Conservation (phyloP, 495 filamentous ascomycete species). For the Baudoinia panamericana region DNA sequence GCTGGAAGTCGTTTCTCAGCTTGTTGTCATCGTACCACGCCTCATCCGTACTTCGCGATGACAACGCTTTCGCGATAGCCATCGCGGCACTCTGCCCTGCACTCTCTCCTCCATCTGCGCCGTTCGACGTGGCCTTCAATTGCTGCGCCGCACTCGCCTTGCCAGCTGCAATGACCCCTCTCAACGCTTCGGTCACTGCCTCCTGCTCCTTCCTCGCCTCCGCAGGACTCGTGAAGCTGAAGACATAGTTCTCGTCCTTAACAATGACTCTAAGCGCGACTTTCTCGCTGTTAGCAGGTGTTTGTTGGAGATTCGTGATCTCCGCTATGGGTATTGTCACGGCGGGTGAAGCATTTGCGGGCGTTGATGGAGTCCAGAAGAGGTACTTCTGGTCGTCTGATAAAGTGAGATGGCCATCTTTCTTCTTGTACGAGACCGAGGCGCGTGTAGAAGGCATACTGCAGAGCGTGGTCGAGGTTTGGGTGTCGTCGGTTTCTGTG, state of each 20-base stretch:
- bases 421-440: conserved; percentile 82
- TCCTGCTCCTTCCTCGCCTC: conserved; percentile 72
- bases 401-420: conserved; percentile 72
- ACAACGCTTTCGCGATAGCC: conserved; percentile 45
- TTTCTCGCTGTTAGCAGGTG: conserved; percentile 65
- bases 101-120: conserved; percentile 30
- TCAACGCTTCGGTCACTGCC: conserved; percentile 65
- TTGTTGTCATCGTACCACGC: conserved; percentile 63
- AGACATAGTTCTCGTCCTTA: conserved; percentile 61
- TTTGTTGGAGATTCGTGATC: conserved; percentile 90
- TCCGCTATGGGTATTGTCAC: conserved; percentile 57
- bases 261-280: conserved; percentile 83
- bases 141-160: conserved; percentile 41
- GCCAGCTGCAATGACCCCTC: conserved; percentile 55
- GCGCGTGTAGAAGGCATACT: conserved; percentile 16
- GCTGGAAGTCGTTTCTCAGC: conserved; percentile 56
- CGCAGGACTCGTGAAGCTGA: conserved; percentile 67
- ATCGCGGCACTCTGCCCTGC: conserved; percentile 38
- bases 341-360: conserved; percentile 39
- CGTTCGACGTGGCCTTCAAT: conserved; percentile 14
- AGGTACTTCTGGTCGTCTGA: conserved; percentile 55
- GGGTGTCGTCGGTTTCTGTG: too few relatives aligned
- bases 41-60: conserved; percentile 33
- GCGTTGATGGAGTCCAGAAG: conserved; percentile 61
- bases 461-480: too few relatives aligned